phyloP scores from a whole-genome alignment of 495 filamentous ascomycete genomes.

The Talaromyces liani region DNA sequence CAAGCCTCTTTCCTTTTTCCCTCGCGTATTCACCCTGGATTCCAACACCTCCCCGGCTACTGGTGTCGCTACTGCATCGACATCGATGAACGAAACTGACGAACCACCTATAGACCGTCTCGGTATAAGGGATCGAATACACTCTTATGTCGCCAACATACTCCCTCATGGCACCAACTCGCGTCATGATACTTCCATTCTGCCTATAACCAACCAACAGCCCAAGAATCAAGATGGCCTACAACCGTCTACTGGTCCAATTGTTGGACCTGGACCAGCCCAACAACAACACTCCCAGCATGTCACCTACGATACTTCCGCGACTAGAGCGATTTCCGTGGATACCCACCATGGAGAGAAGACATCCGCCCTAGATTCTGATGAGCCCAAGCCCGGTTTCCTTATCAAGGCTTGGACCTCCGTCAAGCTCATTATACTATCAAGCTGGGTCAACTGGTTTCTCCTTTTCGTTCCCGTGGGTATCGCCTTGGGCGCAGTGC shows the following conservation, averaged over 20 bases:
- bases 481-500: constrained; percentile 53
- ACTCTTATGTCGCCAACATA: constrained; percentile 4
- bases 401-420: constrained; percentile 40
- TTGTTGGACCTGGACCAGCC: neutral
- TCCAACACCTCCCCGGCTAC: neutral
- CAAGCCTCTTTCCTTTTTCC: neutral
- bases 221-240: constrained; percentile 3
- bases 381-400: constrained; percentile 33
- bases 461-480: constrained; percentile 75
- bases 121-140: constrained; percentile 8
- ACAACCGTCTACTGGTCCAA: neutral
- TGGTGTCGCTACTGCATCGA: neutral
- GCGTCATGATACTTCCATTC: constrained; percentile 1
- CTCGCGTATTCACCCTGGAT: neutral
- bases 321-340: neutral
- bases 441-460: constrained; percentile 72
- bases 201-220: constrained; percentile 7
- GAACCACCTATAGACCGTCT: constrained; percentile 9
- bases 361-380: constrained; percentile 15
- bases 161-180: neutral
- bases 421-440: constrained; percentile 47
- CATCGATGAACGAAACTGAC: constrained; percentile 12
- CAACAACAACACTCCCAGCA: neutral
- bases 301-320: neutral
- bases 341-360: constrained; percentile 11